Evolutionary conservation across 2,329 filamentous ascomycete genomes (phyloP), one percentile per base, ranked within the genome.

Genomic region (Hymenoscyphus salicellus): DNA sequence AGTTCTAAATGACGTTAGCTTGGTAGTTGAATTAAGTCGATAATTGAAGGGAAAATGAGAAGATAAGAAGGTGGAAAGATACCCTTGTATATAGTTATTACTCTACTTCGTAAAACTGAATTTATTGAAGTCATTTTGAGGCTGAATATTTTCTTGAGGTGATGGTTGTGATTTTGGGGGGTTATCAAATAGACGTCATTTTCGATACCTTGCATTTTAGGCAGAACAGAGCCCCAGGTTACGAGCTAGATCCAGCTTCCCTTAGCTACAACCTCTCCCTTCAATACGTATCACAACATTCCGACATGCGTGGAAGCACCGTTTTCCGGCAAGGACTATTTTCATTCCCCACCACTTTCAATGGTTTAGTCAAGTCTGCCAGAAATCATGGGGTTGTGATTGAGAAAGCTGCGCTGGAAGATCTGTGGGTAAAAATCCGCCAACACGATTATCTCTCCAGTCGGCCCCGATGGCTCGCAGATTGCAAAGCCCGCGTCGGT

Each of bases 61-160:
- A 17, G 57, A 16, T 46, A 28, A 43, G 14, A 49, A 46, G 62
- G 20, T 17, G 16, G 10, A n/a, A 16, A 63, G 68, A 16, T 74
- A 92, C 92, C 91, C 87, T 97, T 97, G 81, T 97, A 97, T 65
- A 97, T 86, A 43, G 85, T 83, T 68, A 97, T 90, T 56, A 97
- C 93, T 75, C 95, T 86, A 65, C 86, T 82, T 62, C 92, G 87
- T 32, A 97, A 83, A 66, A 84, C 62, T 59, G 70, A 63, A 33
- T 69, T 71, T 17, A 36, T 17, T 17, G 58, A 43, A 8, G 41
- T 30, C 58, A 60, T 60, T 28, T 10, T n/a, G 32, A 26, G 16
- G 17, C n/a, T n/a, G 14, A n/a, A n/a, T 41, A 14, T 30, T 58
- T 58, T 16, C 33, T 26, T 32, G 33, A 23, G 26, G 10, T 33